Evolutionary conservation across 1,284 basidiomycete species (phyloP), one percentile per base, ranked within the genome.

Genomic region (Chondrostereum purpureum): DNA sequence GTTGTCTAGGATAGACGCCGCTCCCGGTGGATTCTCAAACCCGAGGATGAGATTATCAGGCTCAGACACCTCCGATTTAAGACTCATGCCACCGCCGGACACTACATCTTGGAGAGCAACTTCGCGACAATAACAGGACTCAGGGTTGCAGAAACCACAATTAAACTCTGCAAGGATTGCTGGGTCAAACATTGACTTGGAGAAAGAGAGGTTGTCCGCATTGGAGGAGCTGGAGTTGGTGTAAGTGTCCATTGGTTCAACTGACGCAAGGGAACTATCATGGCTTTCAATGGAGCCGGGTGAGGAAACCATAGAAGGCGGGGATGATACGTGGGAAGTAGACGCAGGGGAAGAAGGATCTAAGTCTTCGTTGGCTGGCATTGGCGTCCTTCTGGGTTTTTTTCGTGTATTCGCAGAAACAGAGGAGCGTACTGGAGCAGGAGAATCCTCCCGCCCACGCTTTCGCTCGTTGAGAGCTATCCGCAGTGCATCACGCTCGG

Each of bases 121-220:
- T 55, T 84, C 84, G 44, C 78, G 74, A 59, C 87, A 90, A 27
- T 89, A 73, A 55, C 88, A 91, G 31, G 79, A 73, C 48, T 74
- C 73, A 31, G 80, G 79, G 50, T 61, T 78, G 59, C 87, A 91
- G 60, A 88, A 77, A 5, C 87, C 83, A 57, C 88, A 91, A 45
- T 67, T 56, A 53, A 73, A 70, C 8, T 62, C 42, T 6, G 51
- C 46, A 2, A 48, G 19, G 10, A 46, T 35, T 31, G 47, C 38
- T 11, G 34, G 14, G 22, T 31, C 37, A 37, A 45, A 50, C 20
- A 24, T 44, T 36, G 47, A 42, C 31, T 49, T 54, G 18, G 35
- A 58, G 53, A 18, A 18, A 20, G 34, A 33, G 23, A 56, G 58
- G 51, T 48, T 57, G 44, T 50, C 62, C 50, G 48, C 58, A n/a